A percentile compares a stretch with the other conserved stretches of the same genome.
Conservation (phyloP, 805 yeast genomes). For the Hermanozyma aechmeae region DNA sequence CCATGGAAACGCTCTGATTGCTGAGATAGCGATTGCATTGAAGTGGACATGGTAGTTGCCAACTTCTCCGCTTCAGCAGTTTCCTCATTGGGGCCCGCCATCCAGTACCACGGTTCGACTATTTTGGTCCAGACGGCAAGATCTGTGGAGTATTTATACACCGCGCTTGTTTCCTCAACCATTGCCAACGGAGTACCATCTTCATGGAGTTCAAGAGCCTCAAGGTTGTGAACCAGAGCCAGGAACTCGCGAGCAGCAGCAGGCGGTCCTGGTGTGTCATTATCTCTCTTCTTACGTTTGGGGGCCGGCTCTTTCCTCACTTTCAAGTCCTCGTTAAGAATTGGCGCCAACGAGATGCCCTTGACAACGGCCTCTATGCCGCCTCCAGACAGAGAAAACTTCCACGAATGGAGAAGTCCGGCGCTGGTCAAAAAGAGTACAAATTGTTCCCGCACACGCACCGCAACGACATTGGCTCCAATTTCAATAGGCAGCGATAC, state of each 20-base stretch:
- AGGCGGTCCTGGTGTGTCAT: no score
- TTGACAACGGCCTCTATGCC: conserved; percentile 21
- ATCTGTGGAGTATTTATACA: conserved; percentile 32
- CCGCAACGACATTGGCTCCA: conserved; percentile 35
- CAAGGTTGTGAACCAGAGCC: conserved; percentile 5
- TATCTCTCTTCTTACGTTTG: no score
- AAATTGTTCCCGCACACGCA: conserved; percentile 22
- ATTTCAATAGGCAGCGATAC: conserved; percentile 42
- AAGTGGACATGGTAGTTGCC: neutral
- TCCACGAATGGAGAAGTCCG: conserved; percentile 46
- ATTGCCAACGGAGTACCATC: conserved; percentile 35
- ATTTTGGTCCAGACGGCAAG: conserved; percentile 39
- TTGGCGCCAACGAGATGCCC: conserved; percentile 44
- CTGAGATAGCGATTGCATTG: no score
- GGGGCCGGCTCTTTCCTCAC: no score
- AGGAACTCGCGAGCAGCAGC: neutral
- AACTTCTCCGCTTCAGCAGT: conserved; percentile 2
- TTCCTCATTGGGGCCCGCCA: conserved; percentile 2
- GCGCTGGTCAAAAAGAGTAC: conserved; percentile 39
- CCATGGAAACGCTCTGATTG: no score
- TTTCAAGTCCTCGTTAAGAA: conserved; percentile 27
- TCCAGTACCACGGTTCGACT: conserved; percentile 36
- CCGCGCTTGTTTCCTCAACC: conserved; percentile 22
- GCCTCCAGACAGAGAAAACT: conserved; percentile 18
- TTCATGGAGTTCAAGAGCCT: conserved; percentile 21